These are phyloP conservation scores for Aspergillus amoenus DNA, from an alignment of 2,329 filamentous ascomycete genomes.

Conservation along the genomic window DNA sequence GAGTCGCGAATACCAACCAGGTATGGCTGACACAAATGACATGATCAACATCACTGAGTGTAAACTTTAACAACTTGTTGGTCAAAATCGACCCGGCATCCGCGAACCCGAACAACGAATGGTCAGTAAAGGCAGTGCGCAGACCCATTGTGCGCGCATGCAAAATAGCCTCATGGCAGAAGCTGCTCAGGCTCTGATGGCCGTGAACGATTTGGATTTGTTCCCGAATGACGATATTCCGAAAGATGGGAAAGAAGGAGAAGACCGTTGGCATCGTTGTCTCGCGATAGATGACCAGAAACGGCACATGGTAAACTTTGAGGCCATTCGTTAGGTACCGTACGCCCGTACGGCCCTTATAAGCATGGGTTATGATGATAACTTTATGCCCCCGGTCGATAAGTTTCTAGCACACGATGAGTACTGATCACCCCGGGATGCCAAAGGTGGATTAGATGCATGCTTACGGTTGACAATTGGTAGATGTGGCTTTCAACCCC, in stretches of 20 bases:
- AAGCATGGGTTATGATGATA: slow-evolving; percentile 94
- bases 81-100: slow-evolving; percentile 94
- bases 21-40: slow-evolving; percentile 98
- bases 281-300: slow-evolving; percentile 91
- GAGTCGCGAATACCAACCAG: slow-evolving; percentile 58
- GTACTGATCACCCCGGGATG: background rate
- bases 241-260: slow-evolving; percentile 96
- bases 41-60: slow-evolving; percentile 93
- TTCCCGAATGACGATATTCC: slow-evolving; percentile 92
- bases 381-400: slow-evolving; percentile 98
- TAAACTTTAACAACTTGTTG: slow-evolving; percentile 97
- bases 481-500: slow-evolving; percentile 98
- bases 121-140: slow-evolving; percentile 94
- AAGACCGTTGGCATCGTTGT: slow-evolving; percentile 95
- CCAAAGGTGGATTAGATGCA: slow-evolving; percentile 16
- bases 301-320: slow-evolving; percentile 97
- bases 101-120: slow-evolving; percentile 95
- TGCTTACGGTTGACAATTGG: slow-evolving; percentile 74
- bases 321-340: slow-evolving; percentile 96
- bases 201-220: slow-evolving; percentile 96
- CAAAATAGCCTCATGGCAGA: slow-evolving; percentile 92
- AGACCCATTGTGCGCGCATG: slow-evolving; percentile 96
- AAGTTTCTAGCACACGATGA: slow-evolving; percentile 63
- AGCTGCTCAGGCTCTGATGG: slow-evolving; percentile 88
- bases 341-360: slow-evolving; percentile 84